Conservation (phyloP, 2,329 filamentous ascomycete species). For the Verticillium klebahnii region DNA sequence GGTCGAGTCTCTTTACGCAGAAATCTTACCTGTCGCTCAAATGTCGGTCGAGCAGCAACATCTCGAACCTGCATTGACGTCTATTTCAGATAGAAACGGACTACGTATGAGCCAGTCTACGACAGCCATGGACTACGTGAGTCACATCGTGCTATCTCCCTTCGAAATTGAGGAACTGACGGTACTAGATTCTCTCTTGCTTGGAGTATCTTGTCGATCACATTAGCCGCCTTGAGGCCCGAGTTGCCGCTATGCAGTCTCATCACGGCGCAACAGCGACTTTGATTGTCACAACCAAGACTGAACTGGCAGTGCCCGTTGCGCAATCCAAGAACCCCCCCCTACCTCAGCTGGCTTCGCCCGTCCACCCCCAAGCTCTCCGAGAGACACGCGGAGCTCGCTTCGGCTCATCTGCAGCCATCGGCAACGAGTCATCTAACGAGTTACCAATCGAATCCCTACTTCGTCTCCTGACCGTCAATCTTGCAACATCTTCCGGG, state of each 20-base stretch:
- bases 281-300: conserved; percentile 36
- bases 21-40: conserved; percentile 64
- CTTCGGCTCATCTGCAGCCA: conserved; percentile 12
- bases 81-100: conserved; percentile 36
- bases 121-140: conserved; percentile 46
- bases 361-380: conserved; percentile 18
- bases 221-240: conserved; percentile 34
- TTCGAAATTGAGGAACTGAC: conserved; percentile 15
- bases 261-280: conserved; percentile 35
- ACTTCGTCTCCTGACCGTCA: conserved; percentile 41
- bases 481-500: conserved; percentile 15
- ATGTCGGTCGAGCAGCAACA: conserved; percentile 68
- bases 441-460: conserved; percentile 40
- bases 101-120: conserved; percentile 39
- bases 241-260: conserved; percentile 39
- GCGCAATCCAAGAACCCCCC: conserved; percentile 15
- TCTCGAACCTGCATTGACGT: conserved; percentile 53
- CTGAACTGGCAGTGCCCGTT: conserved; percentile 32
- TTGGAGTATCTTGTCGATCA: conserved; percentile 46
- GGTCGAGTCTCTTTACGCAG: conserved; percentile 63
- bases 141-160: conserved; percentile 14
- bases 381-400: conserved; percentile 1
- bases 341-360: conserved; percentile 25
- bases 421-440: conserved; percentile 32
- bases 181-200: conserved; percentile 43